These are phyloP conservation scores for Boletus sp. DNA, from an alignment of 768 basidiomycete genomes.

Conservation along the genomic window DNA sequence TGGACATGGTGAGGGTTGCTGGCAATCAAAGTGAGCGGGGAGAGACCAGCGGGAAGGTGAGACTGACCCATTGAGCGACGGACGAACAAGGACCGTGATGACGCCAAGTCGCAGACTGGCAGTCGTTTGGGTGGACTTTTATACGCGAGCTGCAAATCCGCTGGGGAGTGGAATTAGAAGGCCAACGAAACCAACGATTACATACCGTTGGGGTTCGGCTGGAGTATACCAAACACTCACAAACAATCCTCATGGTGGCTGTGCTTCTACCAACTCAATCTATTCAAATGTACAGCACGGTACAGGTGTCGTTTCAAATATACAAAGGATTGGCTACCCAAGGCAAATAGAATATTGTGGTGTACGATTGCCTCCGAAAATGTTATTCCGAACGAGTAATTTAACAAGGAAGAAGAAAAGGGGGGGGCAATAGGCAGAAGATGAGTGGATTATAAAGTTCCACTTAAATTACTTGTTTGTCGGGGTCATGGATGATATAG, in stretches of 20 bases:
- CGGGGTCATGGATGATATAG: conserved; percentile 15
- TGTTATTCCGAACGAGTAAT: conserved; percentile 11
- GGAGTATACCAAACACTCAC: conserved; percentile 16
- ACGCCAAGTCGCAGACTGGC: conserved; percentile 27
- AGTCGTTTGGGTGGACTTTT: conserved; percentile 30
- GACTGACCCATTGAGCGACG: conserved; percentile 39
- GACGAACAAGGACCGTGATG: conserved; percentile 26
- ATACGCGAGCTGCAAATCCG: conserved; percentile 21
- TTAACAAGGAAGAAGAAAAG: not conserved
- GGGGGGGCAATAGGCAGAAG: not conserved
- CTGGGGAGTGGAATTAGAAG: conserved; percentile 22
- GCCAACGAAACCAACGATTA: not conserved
- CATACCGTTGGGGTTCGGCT: conserved; percentile 33
- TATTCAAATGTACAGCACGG: conserved; percentile 11
- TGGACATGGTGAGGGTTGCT: conserved; percentile 51
- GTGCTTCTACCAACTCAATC: not conserved
- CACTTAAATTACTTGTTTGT: conserved; percentile 19
- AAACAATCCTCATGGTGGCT: conserved; percentile 11
- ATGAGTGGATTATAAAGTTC: conserved; percentile 8
- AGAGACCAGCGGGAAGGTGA: not conserved
- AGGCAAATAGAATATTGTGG: no score
- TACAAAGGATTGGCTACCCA: no score
- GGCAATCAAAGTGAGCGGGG: not conserved
- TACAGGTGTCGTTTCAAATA: conserved; percentile 22
- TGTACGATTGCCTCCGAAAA: conserved; percentile 8